Percentiles rank a stretch among this genome's conserved stretches.
phyloP scores from a whole-genome alignment of 2,329 filamentous ascomycete species.

The Beauveria caledonica region DNA sequence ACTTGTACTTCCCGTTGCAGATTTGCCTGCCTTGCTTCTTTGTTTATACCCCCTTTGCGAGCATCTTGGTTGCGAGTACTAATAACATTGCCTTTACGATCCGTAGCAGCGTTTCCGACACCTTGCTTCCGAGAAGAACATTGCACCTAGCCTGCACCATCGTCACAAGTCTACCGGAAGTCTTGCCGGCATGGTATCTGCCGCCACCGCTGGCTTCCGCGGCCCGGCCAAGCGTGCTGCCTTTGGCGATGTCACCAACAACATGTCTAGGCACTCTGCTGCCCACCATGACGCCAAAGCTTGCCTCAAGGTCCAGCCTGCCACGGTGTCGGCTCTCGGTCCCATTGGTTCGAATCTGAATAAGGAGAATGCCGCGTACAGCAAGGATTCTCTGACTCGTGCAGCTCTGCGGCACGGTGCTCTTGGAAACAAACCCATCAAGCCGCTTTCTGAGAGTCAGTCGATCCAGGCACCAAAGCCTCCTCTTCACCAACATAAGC shows the following conservation, averaged over 20 bases:
- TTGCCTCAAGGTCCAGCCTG: slow-evolving; percentile 22
- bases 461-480: background rate
- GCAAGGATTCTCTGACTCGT: slow-evolving; percentile 16
- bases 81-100: slow-evolving; percentile 2
- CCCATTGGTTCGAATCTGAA: slow-evolving; percentile 22
- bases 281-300: slow-evolving; percentile 28
- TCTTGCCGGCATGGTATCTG: slow-evolving; percentile 30
- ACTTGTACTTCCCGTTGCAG: slow-evolving; percentile 1
- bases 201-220: slow-evolving; percentile 23
- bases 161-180: slow-evolving; percentile 72
- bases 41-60: slow-evolving; percentile 10
- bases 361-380: slow-evolving; percentile 35
- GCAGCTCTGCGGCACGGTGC: slow-evolving; percentile 16
- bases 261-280: slow-evolving; percentile 40
- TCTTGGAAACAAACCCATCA: slow-evolving; percentile 12
- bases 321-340: slow-evolving; percentile 19
- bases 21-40: slow-evolving; percentile 2
- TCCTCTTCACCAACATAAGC: slow-evolving; percentile 2
- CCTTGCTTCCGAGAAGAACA: slow-evolving; percentile 47
- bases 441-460: slow-evolving; percentile 9
- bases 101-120: slow-evolving; percentile 30
- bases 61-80: slow-evolving; percentile 2
- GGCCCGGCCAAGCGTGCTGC: slow-evolving; percentile 62
- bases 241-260: slow-evolving; percentile 78
- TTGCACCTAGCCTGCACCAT: slow-evolving; percentile 51